These are phyloP conservation scores for Hibiscus syriacus DNA, from an alignment of 345 rosid genomes.

Conservation along the genomic window DNA sequence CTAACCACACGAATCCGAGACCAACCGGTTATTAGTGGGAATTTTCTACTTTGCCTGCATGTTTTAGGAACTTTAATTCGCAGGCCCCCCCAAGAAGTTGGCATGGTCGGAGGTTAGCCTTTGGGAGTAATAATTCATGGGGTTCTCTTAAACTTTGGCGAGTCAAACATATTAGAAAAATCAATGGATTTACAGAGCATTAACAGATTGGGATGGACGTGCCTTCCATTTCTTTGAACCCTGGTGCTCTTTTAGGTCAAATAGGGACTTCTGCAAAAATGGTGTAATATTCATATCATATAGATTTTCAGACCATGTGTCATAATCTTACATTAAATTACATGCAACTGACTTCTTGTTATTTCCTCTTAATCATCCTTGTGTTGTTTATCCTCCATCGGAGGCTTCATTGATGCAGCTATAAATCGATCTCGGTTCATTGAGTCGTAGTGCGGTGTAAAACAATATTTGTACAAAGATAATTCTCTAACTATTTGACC, in stretches of 20 bases:
- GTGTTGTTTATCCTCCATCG: too few relatives aligned
- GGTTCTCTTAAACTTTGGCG: neutral
- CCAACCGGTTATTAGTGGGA: too few relatives aligned
- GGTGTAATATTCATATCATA: neutral
- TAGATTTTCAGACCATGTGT: neutral
- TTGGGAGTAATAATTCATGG: slow-evolving; percentile 3
- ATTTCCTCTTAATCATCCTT: too few relatives aligned
- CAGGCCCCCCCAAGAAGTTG: neutral
- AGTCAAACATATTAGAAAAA: neutral
- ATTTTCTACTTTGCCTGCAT: neutral
- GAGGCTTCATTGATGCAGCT: too few relatives aligned
- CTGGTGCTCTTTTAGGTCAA: neutral
- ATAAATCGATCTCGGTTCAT: too few relatives aligned
- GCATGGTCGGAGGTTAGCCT: slow-evolving; percentile 30
- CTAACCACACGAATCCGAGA: too few relatives aligned
- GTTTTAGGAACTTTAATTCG: neutral
- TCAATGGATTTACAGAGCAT: neutral
- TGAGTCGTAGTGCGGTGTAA: too few relatives aligned
- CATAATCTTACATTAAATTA: too few relatives aligned
- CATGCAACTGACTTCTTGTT: too few relatives aligned
- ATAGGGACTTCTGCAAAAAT: neutral
- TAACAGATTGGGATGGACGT: slow-evolving; percentile 26
- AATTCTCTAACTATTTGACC: too few relatives aligned
- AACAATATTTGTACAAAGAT: too few relatives aligned
- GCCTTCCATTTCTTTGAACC: slow-evolving; percentile 26